Conservation (phyloP, 1,284 basidiomycete species). For the Anthracocystis panici-leucophaei region DNA sequence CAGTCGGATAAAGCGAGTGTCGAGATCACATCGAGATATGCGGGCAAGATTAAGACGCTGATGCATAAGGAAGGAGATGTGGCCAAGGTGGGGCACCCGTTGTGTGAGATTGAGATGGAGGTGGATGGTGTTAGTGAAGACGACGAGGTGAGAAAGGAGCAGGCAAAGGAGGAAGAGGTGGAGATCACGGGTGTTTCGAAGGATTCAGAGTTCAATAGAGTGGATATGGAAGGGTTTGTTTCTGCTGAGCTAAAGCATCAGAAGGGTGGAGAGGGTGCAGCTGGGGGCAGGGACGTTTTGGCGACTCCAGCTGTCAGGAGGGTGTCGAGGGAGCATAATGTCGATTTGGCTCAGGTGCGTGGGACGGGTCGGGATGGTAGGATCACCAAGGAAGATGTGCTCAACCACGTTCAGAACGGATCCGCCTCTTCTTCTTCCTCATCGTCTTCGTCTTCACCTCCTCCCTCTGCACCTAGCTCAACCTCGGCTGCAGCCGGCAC, state of each 20-base stretch:
- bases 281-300: slow-evolving; percentile 46
- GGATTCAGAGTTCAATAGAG: slow-evolving; percentile 19
- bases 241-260: slow-evolving; percentile 37
- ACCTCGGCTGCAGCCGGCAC: slow-evolving; percentile 7
- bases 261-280: slow-evolving; percentile 12
- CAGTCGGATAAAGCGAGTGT: slow-evolving; percentile 95
- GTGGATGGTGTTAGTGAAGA: slow-evolving; percentile 71
- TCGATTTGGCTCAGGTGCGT: slow-evolving; percentile 74
- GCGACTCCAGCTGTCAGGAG: slow-evolving; percentile 84
- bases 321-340: slow-evolving; percentile 77
- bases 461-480: background rate
- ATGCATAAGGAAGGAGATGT: slow-evolving; percentile 85
- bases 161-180: slow-evolving; percentile 10
- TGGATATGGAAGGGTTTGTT: slow-evolving; percentile 42
- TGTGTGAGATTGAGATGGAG: slow-evolving; percentile 86
- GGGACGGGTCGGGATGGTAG: slow-evolving; percentile 82
- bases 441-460: background rate
- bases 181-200: slow-evolving; percentile 17
- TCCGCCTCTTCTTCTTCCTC: slow-evolving; percentile 4
- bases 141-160: background rate
- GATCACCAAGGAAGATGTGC: slow-evolving; percentile 80
- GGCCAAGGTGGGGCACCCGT: slow-evolving; percentile 84
- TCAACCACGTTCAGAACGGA: slow-evolving; percentile 33
- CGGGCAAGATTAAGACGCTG: slow-evolving; percentile 80
- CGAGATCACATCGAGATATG: slow-evolving; percentile 89